These are phyloP conservation scores for Phialemoniopsis sp. DNA, from an alignment of 2,329 filamentous ascomycete species.

Conservation along the genomic window DNA sequence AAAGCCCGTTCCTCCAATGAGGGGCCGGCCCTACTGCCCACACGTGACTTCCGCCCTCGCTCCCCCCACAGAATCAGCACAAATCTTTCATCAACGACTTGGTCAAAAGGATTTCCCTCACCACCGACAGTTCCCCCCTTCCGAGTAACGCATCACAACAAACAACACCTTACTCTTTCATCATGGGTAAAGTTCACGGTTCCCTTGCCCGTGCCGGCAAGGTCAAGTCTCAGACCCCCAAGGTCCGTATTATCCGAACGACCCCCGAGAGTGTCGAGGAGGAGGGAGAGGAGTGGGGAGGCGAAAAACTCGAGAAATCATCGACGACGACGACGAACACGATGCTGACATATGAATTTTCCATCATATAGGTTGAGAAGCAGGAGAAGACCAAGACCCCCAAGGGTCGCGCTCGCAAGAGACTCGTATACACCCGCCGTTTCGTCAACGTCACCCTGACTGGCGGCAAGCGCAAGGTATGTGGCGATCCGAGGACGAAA, in stretches of 20 bases:
- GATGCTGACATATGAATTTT: no score
- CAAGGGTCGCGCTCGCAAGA: constrained; percentile 97
- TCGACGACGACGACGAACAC: not conserved
- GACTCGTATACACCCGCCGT: constrained; percentile 91
- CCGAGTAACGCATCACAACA: not conserved
- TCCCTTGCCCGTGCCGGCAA: constrained; percentile 55
- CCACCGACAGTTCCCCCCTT: no score
- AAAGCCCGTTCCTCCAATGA: no score
- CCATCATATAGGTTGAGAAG: constrained; percentile 61
- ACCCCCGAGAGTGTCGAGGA: no score
- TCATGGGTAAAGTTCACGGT: constrained; percentile 16
- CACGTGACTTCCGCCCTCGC: no score
- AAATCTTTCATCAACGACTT: no score
- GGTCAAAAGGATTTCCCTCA: no score
- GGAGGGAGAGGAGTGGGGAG: no score
- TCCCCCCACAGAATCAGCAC: no score
- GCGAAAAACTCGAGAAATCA: constrained; percentile 14
- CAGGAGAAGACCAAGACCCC: constrained; percentile 96
- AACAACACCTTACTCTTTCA: constrained; percentile 2
- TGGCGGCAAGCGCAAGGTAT: constrained; percentile 93
- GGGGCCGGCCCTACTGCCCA: no score
- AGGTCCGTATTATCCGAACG: constrained; percentile 46
- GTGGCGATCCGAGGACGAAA: constrained; percentile 13
- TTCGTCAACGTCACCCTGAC: constrained; percentile 97
- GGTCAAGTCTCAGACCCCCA: constrained; percentile 95